phyloP scores from a whole-genome alignment of 2,329 filamentous ascomycete genomes.

The Hypomyces rosellus region DNA sequence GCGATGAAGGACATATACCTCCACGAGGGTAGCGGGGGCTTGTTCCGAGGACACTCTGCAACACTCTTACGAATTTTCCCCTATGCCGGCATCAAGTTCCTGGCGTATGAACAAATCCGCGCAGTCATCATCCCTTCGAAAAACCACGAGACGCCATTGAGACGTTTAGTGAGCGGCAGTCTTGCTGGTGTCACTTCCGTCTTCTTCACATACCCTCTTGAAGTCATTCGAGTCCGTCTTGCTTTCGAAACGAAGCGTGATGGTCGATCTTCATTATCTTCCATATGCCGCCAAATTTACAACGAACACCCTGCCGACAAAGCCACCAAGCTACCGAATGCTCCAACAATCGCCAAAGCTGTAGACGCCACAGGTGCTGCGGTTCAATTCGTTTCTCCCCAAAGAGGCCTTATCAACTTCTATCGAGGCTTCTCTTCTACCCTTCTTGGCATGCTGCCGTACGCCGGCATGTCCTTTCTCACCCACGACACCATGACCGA shows the following conservation, averaged over 20 bases:
- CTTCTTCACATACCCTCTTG: conserved; percentile 92
- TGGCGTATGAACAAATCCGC: conserved; percentile 95
- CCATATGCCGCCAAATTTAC: conserved; percentile 84
- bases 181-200: conserved; percentile 83
- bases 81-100: conserved; percentile 95
- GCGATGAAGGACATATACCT: conserved; percentile 80
- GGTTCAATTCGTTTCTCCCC: conserved; percentile 45
- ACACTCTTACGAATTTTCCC: conserved; percentile 93
- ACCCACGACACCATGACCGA: conserved; percentile 90
- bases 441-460: conserved; percentile 89
- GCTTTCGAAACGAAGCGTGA: conserved; percentile 87
- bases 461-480: conserved; percentile 91
- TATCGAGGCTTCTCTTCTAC: conserved; percentile 92
- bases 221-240: conserved; percentile 84
- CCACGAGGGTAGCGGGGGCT: conserved; percentile 64
- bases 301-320: conserved; percentile 55
- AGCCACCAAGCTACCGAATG: conserved; percentile 22
- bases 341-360: conserved; percentile 26
- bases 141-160: conserved; percentile 70
- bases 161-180: conserved; percentile 68
- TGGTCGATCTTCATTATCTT: conserved; percentile 60
- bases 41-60: conserved; percentile 91
- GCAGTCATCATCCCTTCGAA: conserved; percentile 64
- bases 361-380: conserved; percentile 37
- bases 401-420: conserved; percentile 76